These are phyloP conservation scores for Daphne laureola DNA, from an alignment of 441 rosid species.

Conservation along the genomic window DNA sequence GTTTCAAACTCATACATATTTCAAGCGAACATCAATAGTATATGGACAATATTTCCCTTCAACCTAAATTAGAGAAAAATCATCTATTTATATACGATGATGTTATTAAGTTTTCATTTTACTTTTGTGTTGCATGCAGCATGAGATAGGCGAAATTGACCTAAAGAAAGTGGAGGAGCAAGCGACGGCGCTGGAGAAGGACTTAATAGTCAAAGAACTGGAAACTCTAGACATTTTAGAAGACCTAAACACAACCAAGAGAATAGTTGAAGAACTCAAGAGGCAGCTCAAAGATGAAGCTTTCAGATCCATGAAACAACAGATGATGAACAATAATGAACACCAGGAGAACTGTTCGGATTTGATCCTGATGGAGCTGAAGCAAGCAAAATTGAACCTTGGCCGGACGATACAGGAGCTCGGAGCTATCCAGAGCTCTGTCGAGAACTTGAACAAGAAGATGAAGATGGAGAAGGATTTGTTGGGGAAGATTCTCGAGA, in stretches of 20 bases:
- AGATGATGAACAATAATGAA: too few species aligned
- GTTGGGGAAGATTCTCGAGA: slow-evolving; percentile 45
- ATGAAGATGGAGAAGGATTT: slow-evolving; percentile 64
- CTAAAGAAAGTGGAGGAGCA: slow-evolving; percentile 87
- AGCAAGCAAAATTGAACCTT: slow-evolving; percentile 75
- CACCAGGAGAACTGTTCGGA: slow-evolving; percentile 47
- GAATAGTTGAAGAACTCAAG: slow-evolving; percentile 78
- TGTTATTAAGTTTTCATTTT: too few species aligned
- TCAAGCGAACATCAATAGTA: too few species aligned
- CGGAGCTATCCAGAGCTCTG: slow-evolving; percentile 68
- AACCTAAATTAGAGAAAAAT: too few species aligned
- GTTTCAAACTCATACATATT: too few species aligned
- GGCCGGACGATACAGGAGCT: slow-evolving; percentile 76
- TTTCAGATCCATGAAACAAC: slow-evolving; percentile 45
- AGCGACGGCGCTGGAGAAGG: slow-evolving; percentile 79
- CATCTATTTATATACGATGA: too few species aligned
- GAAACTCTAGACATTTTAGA: slow-evolving; percentile 87
- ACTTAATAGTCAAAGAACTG: slow-evolving; percentile 83
- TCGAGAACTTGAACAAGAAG: slow-evolving; percentile 67
- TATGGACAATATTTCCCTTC: too few species aligned
- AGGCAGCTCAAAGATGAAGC: slow-evolving; percentile 81
- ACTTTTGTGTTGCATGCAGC: slow-evolving; percentile 20
- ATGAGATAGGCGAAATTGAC: slow-evolving; percentile 55
- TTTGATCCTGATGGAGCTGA: slow-evolving; percentile 70
- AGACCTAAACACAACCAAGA: slow-evolving; percentile 80